phyloP scores from a whole-genome alignment of 306 rosid species.

The Castanopsis chinensis region DNA sequence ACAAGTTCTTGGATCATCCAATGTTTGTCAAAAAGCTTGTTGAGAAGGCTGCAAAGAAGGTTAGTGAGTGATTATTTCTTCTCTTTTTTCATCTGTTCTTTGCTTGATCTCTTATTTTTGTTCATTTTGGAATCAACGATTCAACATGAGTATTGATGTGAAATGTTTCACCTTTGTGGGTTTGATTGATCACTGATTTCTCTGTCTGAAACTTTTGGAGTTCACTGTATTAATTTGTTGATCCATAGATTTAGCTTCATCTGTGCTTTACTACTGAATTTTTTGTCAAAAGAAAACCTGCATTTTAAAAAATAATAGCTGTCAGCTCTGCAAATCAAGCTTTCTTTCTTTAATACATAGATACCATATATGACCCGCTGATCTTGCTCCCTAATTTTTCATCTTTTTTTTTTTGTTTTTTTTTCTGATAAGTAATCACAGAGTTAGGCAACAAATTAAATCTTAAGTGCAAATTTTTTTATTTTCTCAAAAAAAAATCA shows the following conservation, averaged over 20 bases:
- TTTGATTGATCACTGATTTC: background rate
- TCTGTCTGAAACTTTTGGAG: background rate
- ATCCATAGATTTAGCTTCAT: background rate
- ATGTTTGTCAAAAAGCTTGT: constrained; percentile 87
- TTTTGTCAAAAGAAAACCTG: background rate
- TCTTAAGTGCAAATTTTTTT: background rate
- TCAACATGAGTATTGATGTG: too few species aligned
- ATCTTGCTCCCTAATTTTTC: constrained; percentile 1
- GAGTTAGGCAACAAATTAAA: background rate
- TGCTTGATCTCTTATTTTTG: background rate
- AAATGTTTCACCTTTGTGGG: background rate
- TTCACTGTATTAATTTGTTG: background rate
- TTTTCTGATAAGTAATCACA: background rate
- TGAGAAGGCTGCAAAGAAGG: constrained; percentile 90
- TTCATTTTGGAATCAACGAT: background rate
- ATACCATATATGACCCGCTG: background rate
- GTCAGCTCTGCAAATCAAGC: background rate
- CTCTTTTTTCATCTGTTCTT: background rate
- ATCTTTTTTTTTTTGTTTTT: background rate
- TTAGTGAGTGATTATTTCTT: background rate
- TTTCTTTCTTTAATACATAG: background rate
- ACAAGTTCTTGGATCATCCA: constrained; percentile 11
- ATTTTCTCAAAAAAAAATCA: too few species aligned
- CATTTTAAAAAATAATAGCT: background rate
- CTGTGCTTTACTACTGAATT: background rate